Evolutionary conservation across 306 rosid species (phyloP), one percentile per base, ranked within the genome.

Genomic region (Dalbergia cultrata): DNA sequence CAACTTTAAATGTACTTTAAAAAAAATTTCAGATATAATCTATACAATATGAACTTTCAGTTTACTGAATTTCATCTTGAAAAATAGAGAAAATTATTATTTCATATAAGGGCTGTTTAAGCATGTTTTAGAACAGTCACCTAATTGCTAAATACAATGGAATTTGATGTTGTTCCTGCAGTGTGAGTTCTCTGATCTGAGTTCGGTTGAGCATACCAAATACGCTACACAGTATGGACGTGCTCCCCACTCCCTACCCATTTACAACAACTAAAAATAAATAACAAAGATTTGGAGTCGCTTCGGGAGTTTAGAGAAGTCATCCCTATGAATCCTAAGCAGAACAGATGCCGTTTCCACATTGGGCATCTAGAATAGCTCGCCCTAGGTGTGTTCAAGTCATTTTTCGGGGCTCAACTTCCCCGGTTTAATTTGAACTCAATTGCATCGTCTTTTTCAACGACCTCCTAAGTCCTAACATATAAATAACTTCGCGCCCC

Each of bases 141-240:
- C 56, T 44, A 45, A 50, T 9, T 21, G 80, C 67, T 5, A 37
- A 26, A 26, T 26, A 26, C 31, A 37, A 5, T 37, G 41, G 7
- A 47, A 67, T 62, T 47, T 68, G 80, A 56, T 47, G 14, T 37
- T 31, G 47, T 0, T 11, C 56, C 18, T 39, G 72, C 37, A 22
- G 39, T 11, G 80, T 7, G 37, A 52, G 60, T 17, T 37, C 7
- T 5, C 35, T 59, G 52, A 33, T 35, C 18, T 43, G 33, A 9
- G 69, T 77, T 77, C 21, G 80, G 83, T 72, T 19, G 54, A 19
- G 37, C 86, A 71, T n/a, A 34, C 75, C 13, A 44, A 45, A 53
- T 22, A 64, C 35, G 57, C 17, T 47, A 61, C 47, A 31, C 52
- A 47, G 0, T 13, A 8, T 6, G 64, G 34, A 12, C 54, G n/a